A percentile compares a stretch with the other conserved stretches of the same genome.
Conservation (phyloP, 2,329 filamentous ascomycete species). For the Eutypella sp. region DNA sequence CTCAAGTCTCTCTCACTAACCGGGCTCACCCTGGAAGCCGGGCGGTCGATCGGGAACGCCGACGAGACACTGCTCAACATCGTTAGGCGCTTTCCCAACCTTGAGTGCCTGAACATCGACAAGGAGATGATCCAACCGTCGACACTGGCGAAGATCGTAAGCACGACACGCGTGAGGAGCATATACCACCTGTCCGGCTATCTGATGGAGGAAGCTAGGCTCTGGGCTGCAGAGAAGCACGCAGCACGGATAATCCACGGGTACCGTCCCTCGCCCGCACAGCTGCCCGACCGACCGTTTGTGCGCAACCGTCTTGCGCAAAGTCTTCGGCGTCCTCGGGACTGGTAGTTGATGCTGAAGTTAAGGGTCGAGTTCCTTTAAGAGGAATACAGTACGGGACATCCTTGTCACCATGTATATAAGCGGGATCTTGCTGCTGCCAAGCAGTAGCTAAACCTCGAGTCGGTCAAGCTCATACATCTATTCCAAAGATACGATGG, state of each 20-base stretch:
- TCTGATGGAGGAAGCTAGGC: constrained; percentile 8
- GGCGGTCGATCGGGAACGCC: constrained; percentile 2
- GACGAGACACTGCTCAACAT: constrained; percentile 14
- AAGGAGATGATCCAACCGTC: constrained; percentile 13
- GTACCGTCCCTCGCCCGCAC: neutral
- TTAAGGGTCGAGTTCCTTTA: neutral
- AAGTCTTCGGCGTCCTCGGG: neutral
- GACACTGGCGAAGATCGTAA: constrained; percentile 15
- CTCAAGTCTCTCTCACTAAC: constrained; percentile 18
- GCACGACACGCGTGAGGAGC: constrained; percentile 12
- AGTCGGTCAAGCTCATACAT: too few relatives aligned
- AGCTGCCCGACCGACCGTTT: neutral
- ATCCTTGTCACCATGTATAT: too few relatives aligned
- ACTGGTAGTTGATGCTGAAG: too few relatives aligned
- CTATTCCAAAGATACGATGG: too few relatives aligned
- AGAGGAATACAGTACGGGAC: too few relatives aligned
- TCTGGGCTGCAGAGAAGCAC: constrained; percentile 16
- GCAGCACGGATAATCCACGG: constrained; percentile 11
- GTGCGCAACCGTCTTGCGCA: neutral
- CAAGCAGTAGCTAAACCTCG: too few relatives aligned
- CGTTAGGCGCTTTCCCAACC: constrained; percentile 19
- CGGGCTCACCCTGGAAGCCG: constrained; percentile 54
- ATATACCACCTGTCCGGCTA: constrained; percentile 14
- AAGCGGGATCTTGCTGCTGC: too few relatives aligned
- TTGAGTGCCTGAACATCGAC: constrained; percentile 18